Evolutionary conservation across 176 grass and related monocot species (phyloP), one percentile per base, ranked within the genome.

Genomic region (Paspalum notatum): DNA sequence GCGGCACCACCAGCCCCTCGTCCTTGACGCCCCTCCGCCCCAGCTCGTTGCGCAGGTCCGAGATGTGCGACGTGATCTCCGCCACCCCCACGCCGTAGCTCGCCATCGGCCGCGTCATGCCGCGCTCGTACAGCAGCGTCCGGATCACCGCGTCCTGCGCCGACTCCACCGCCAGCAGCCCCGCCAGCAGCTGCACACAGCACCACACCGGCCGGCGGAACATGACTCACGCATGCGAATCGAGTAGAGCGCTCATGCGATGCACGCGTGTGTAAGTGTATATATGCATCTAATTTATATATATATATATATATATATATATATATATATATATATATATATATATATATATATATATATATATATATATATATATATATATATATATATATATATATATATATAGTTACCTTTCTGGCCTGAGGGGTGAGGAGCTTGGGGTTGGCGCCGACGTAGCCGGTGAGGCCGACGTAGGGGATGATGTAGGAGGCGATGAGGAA

Each of bases 141-240:
- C 92, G 78, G 85, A 98, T 98, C 77, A 98, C 90, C 37, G 92
- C 92, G 47, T 98, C 95, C 81, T 98, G 95, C 4, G 92, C 95
- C 0, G 95, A 87, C 81, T 98, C 95, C 83, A 98, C 95, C 0
- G 72, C 92, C 32, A 98, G 45, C 50, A 98, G 68, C 49, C 92
- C 95, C 5, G 92, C 92, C 66, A 98, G 57, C 7, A 98, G 85
- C 95, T 95, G 89, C 42, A 24, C n/a, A n/a, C 42, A 5, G 42
- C 7, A 8, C 42, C 42, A 26, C 22, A 69, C 18, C 44, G 7
- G 22, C 18, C 44, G 7, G 22, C 44, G 8, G 22, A 49, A 18
- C 76, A 49, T 48, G 75, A 26, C 16, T 41, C 8, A 40, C 47
- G 42, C 76, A 50, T 50, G 74, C 24, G 24, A 53, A 47, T 43